Evolutionary conservation across 2,329 filamentous ascomycete genomes (phyloP), one percentile per base, ranked within the genome.

Genomic region (Scolecobasidium constrictum): DNA sequence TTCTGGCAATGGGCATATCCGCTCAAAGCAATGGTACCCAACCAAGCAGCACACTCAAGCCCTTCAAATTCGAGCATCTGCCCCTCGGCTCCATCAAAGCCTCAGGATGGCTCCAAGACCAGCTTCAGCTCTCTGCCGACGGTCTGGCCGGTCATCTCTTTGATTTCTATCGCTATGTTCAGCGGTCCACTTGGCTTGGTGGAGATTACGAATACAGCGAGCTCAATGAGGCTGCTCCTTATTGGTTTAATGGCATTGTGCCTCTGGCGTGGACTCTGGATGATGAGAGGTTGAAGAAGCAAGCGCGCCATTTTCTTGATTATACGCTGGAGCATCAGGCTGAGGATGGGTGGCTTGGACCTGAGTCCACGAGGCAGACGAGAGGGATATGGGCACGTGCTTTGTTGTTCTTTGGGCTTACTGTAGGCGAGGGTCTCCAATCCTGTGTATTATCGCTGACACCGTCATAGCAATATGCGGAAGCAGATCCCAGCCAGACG

Each of bases 241-340:
- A 78, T 52, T 77, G 73, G 70, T 71, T 75, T 50, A 77, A 78
- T 49, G 69, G 66, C 3, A 58, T 76, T 1, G 72, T 78, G 2
- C 72, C 74, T 15, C 61, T 77, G 18, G 72, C 74, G 1, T 77
- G 71, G 46, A 56, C 56, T 0, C 53, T 72, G 4, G 60, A 71
- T 40, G 67, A 77, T 50, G 48, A 56, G 3, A 56, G 66, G 4
- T 56, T 78, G n/a, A 71, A 72, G 48, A 49, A 48, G 0, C 72
- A 78, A 46, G 66, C 72, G 5, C 59, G 63, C 15, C 47, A 56
- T 4, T 65, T 65, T 21, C 53, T 69, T 4, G 57, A 69, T 41
- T 67, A 69, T 47, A 61, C 74, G 2, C 55, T 78, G n/a, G 56
- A 58, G 4, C 59, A 63, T 39, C 71, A 75, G 45, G 49, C 54